Conservation (phyloP, 2,329 filamentous ascomycete species). For the Pseudopithomyces chartarum region DNA sequence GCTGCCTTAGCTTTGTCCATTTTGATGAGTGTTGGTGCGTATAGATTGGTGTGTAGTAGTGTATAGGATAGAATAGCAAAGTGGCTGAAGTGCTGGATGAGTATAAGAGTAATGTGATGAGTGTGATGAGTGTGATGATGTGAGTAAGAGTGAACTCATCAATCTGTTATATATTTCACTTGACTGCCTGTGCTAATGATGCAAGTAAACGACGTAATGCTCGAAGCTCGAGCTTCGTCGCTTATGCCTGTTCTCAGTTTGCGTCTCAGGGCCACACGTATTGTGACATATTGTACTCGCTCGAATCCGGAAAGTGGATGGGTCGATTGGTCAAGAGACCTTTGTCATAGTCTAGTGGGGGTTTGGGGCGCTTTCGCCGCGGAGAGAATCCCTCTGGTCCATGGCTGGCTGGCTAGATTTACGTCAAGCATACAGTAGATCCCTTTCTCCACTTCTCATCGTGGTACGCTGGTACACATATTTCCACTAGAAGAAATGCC, state of each 20-base stretch:
- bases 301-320: background rate
- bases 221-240: background rate
- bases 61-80: background rate
- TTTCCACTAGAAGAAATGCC: background rate
- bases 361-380: background rate
- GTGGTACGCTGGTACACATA: background rate
- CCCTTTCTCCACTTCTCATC: conserved; percentile 1
- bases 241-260: background rate
- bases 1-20: conserved; percentile 70
- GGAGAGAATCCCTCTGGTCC: background rate
- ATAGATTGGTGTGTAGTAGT: background rate
- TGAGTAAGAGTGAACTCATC: background rate
- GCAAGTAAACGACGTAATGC: conserved; percentile 12
- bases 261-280: background rate
- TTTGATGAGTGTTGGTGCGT: conserved; percentile 16
- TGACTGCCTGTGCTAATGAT: background rate
- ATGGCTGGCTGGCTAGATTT: background rate
- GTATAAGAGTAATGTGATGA: background rate
- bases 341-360: background rate
- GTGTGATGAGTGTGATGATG: background rate
- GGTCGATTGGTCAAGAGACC: conserved; percentile 1
- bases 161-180: background rate
- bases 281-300: background rate
- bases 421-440: conserved; percentile 11
- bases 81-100: background rate